These are phyloP conservation scores for Eremothecium cymbalariae DNA, from an alignment of 1,139 yeast species.

Conservation along the genomic window DNA sequence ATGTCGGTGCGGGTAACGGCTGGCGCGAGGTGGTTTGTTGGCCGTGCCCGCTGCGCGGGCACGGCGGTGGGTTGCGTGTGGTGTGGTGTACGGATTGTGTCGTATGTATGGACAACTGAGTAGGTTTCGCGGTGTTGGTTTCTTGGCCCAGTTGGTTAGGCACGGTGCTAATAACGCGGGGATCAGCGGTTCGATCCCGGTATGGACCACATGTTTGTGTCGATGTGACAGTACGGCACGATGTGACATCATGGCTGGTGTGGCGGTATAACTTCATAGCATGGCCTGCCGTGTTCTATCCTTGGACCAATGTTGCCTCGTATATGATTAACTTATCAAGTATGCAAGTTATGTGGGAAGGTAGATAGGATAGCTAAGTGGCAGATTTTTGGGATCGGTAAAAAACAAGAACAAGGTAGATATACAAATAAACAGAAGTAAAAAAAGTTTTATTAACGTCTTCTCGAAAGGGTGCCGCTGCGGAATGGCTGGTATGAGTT, in stretches of 20 bases:
- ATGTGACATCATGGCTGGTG: not conserved
- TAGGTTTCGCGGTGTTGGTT: too few species aligned
- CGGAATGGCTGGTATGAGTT: constrained; percentile 22
- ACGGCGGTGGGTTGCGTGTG: constrained; percentile 1
- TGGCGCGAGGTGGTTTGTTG: constrained; percentile 1
- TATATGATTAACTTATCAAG: too few species aligned
- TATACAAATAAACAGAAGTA: not conserved
- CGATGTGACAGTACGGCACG: not conserved
- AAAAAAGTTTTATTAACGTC: constrained; percentile 2
- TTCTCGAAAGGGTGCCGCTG: constrained; percentile 16
- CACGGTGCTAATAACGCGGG: constrained; percentile 22
- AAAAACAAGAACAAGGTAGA: too few species aligned
- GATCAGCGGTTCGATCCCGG: constrained; percentile 22
- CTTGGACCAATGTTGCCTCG: too few species aligned
- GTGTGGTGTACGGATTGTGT: not conserved
- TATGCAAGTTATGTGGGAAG: too few species aligned
- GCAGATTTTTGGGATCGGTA: too few species aligned
- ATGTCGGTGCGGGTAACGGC: not conserved
- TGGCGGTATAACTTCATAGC: too few species aligned
- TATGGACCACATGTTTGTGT: constrained; percentile 14
- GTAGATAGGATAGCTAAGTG: too few species aligned
- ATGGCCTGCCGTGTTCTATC: too few species aligned
- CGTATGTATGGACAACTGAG: too few species aligned
- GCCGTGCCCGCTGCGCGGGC: not conserved
- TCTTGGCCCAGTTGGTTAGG: constrained; percentile 22